Evolutionary conservation across 1,284 basidiomycete species (phyloP).

Genomic region (Coniferiporia sulphurascens): DNA sequence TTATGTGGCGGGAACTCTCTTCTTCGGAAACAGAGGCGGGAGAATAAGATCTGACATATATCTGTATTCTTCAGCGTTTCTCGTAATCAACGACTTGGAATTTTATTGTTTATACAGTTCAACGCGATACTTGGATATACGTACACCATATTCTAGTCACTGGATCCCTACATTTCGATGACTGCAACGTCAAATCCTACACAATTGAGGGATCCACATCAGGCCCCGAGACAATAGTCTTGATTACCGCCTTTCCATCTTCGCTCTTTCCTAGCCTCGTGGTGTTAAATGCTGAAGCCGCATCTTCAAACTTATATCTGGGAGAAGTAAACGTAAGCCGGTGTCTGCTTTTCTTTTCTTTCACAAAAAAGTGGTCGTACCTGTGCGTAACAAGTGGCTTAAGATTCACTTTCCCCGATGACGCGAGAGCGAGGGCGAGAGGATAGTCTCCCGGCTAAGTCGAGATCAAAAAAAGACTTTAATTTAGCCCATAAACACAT

Average conservation of each 20-base stretch:
- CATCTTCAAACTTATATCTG: constrained; percentile 72
- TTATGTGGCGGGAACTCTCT: no score
- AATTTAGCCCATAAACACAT: not conserved
- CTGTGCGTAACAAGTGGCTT: constrained; percentile 88
- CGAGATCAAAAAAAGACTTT: not conserved
- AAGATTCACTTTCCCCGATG: constrained; percentile 77
- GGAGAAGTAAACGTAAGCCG: not conserved
- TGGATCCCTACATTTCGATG: no score
- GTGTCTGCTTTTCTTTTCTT: not conserved
- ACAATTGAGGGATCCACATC: constrained; percentile 34
- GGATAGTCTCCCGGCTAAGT: constrained; percentile 77
- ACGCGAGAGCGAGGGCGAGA: constrained; percentile 79
- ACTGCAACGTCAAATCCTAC: not conserved
- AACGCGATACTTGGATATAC: no score
- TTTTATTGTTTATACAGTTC: no score
- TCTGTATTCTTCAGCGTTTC: no score
- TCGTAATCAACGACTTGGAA: no score
- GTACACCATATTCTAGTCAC: no score
- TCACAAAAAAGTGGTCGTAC: constrained; percentile 32
- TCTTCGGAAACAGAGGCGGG: no score
- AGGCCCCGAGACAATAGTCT: constrained; percentile 75
- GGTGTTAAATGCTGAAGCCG: constrained; percentile 75
- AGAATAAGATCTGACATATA: no score
- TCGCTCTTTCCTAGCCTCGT: constrained; percentile 76
- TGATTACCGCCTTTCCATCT: constrained; percentile 69